phyloP scores from a whole-genome alignment of 306 rosid genomes.

The Morella rubra region DNA sequence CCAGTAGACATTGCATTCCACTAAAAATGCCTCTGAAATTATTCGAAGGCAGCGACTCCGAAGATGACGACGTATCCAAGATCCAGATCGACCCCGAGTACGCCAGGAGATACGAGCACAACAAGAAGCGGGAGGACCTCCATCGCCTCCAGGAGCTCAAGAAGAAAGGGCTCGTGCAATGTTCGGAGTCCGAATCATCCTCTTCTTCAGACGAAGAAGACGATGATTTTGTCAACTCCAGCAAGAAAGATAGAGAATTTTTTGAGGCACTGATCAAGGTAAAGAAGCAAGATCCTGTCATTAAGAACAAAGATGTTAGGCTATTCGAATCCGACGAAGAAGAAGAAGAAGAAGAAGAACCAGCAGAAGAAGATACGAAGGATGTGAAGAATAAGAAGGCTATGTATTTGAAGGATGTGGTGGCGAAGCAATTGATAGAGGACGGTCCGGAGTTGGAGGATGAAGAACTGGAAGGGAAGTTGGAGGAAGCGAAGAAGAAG shows the following conservation, averaged over 20 bases:
- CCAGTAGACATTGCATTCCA: neutral
- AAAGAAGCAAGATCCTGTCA: constrained; percentile 62
- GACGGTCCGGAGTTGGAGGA: constrained; percentile 58
- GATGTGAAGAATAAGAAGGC: constrained; percentile 34
- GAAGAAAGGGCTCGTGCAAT: constrained; percentile 64
- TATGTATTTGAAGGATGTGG: constrained; percentile 72
- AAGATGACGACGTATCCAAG: constrained; percentile 47
- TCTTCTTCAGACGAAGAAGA: constrained; percentile 38
- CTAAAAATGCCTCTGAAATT: constrained; percentile 36
- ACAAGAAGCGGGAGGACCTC: constrained; percentile 84
- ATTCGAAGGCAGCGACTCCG: constrained; percentile 66
- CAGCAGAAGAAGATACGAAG: constrained; percentile 14
- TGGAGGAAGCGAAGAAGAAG: constrained; percentile 32
- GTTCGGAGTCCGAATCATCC: constrained; percentile 35
- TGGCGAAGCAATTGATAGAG: constrained; percentile 66
- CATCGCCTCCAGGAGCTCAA: constrained; percentile 72
- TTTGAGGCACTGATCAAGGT: constrained; percentile 70
- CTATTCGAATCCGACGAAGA: constrained; percentile 54
- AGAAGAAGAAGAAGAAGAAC: constrained; percentile 25
- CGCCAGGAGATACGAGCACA: constrained; percentile 60
- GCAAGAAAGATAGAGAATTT: constrained; percentile 43
- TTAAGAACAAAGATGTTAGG: constrained; percentile 55
- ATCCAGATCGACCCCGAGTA: constrained; percentile 52
- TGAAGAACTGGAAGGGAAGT: constrained; percentile 18
- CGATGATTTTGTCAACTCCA: constrained; percentile 21